Evolutionary conservation across 2,329 filamentous ascomycete genomes (phyloP), one percentile per base, ranked within the genome.

Genomic region (Curvularia verruculosa): DNA sequence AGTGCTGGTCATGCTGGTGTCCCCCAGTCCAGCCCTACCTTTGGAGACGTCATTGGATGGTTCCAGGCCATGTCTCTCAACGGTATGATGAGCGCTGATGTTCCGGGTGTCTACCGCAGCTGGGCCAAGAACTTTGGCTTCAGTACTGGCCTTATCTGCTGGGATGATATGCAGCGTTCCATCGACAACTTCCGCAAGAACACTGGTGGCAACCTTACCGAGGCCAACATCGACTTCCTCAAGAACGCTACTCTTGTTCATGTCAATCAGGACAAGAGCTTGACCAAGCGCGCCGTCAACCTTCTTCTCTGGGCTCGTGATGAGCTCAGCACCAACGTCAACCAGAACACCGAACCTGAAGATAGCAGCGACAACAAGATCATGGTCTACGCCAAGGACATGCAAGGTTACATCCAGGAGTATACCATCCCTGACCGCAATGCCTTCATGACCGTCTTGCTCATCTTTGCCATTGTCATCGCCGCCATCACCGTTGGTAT

Each of bases 51-150:
- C 46, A 84, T 96, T 65, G 87, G 89, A 60, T 96, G 91, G 86
- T 96, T 98, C 77, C 93, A 98, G 78, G 89, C 89, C 48, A 90
- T 98, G 83, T 92, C 95, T 26, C 89, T 95, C 81, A 97, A 95
- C 77, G 93, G 95, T 64, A 98, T 98, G 95, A 83, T 96, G 75
- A 96, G 91, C 58, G 93, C 96, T 68, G 86, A 88, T 68, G 92
- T 96, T 66, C 95, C 95, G 3, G 82, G 86, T 34, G 87, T 98
- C 36, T 98, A 98, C 80, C 87, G 88, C 66, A 94, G 88, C 75
- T 99, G 96, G 78, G 82, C 89, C 60, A 91, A 91, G 79, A 98
- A 98, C 79, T 98, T 99, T 75, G 93, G 83, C 45, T 98, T 97
- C 81, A 94, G 91, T 63, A 89, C 89, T 26, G 92, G 92, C 49